These are phyloP conservation scores for Mycoemilia scoparia DNA, from an alignment of 192 early-diverging fungal species.

Conservation along the genomic window DNA sequence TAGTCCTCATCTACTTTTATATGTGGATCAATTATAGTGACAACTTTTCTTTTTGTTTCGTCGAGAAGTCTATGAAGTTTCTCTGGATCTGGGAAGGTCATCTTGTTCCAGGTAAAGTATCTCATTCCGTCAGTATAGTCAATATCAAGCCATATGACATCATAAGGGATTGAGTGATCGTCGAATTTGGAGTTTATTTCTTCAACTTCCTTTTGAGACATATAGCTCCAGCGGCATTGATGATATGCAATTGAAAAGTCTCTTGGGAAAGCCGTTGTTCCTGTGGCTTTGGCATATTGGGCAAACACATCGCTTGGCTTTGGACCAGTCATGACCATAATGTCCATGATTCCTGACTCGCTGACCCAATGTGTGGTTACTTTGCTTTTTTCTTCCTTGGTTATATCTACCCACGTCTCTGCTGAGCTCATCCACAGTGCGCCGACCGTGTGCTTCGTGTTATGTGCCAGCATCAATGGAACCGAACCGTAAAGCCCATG, in stretches of 20 bases:
- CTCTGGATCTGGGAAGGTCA: conserved; percentile 75
- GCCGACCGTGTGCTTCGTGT: conserved; percentile 49
- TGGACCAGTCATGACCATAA: conserved; percentile 70
- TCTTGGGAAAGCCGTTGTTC: conserved; percentile 66
- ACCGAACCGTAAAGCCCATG: conserved; percentile 92
- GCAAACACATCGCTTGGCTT: conserved; percentile 42
- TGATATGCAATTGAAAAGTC: conserved; percentile 85
- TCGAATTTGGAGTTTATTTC: conserved; percentile 80
- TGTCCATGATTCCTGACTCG: conserved; percentile 77
- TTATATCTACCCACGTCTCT: conserved; percentile 96
- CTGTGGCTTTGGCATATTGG: conserved; percentile 62
- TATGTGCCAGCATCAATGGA: conserved; percentile 87
- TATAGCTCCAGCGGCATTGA: conserved; percentile 98
- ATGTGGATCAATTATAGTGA: conserved; percentile 94
- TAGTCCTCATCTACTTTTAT: conserved; percentile 73
- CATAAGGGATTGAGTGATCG: conserved; percentile 79
- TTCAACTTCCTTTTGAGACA: conserved; percentile 71
- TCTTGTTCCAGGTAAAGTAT: conserved; percentile 92
- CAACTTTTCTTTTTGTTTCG: conserved; percentile 58
- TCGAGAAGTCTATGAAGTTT: conserved; percentile 66
- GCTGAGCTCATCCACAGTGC: conserved; percentile 86
- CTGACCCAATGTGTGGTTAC: conserved; percentile 76
- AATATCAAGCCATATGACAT: conserved; percentile 99
- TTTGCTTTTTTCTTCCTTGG: conserved; percentile 32
- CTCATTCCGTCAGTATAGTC: conserved; percentile 97